Evolutionary conservation across 805 yeast genomes (phyloP).

Genomic region (Starmerella bacillaris): DNA sequence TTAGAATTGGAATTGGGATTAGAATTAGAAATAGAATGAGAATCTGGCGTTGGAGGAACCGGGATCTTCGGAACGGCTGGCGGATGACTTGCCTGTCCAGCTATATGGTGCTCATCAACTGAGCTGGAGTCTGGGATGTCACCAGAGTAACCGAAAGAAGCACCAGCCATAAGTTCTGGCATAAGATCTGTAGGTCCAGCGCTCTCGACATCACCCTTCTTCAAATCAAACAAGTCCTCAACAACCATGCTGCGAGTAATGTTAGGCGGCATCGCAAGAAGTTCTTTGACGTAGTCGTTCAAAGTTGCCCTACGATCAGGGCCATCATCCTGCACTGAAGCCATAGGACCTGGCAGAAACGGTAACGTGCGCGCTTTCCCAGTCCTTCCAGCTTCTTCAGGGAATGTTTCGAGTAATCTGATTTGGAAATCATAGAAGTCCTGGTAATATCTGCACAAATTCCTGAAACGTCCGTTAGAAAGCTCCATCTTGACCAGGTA

Average conservation of each 20-base stretch:
- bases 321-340: slow-evolving; percentile 63
- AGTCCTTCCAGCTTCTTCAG: slow-evolving; percentile 79
- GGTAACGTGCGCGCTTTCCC: slow-evolving; percentile 69
- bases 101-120: too few relatives aligned
- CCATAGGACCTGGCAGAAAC: slow-evolving; percentile 88
- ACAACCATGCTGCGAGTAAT: slow-evolving; percentile 57
- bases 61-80: background rate
- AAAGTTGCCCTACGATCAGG: slow-evolving; percentile 37
- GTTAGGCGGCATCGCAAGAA: slow-evolving; percentile 57
- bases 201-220: slow-evolving; percentile 44
- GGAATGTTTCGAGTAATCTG: slow-evolving; percentile 60
- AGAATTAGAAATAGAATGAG: background rate
- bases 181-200: slow-evolving; percentile 18
- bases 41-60: background rate
- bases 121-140: background rate
- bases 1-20: background rate
- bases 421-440: slow-evolving; percentile 93
- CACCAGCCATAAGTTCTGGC: slow-evolving; percentile 21
- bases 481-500: slow-evolving; percentile 53
- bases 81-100: too few relatives aligned
- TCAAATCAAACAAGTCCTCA: slow-evolving; percentile 47
- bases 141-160: background rate
- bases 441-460: slow-evolving; percentile 75
- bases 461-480: slow-evolving; percentile 49
- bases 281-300: slow-evolving; percentile 37